These are phyloP conservation scores for Yamadazyma friedrichii DNA, from an alignment of 1,139 yeast genomes.

Conservation along the genomic window DNA sequence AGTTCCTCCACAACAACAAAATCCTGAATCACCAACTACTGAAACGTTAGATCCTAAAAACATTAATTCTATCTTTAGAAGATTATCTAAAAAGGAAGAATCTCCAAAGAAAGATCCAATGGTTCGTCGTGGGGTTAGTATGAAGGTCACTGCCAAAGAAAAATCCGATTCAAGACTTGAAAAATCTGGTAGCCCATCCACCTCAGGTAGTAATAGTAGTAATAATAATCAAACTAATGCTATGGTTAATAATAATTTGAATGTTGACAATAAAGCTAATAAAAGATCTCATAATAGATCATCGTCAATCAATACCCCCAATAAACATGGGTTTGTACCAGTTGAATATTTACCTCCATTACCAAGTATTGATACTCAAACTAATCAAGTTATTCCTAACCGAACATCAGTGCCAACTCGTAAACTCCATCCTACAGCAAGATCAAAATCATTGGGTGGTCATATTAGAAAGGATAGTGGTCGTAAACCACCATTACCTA, in stretches of 20 bases:
- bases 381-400: slow-evolving; percentile 21
- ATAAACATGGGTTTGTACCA: slow-evolving; percentile 44
- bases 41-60: slow-evolving; percentile 36
- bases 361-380: slow-evolving; percentile 38
- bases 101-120: slow-evolving; percentile 37
- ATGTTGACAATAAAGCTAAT: slow-evolving; percentile 1
- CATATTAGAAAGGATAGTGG: slow-evolving; percentile 60
- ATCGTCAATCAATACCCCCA: slow-evolving; percentile 24
- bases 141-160: slow-evolving; percentile 62
- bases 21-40: slow-evolving; percentile 23
- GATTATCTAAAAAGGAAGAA: slow-evolving; percentile 36
- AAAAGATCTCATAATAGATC: slow-evolving; percentile 28
- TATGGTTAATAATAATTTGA: slow-evolving; percentile 4
- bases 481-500: slow-evolving; percentile 51
- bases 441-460: slow-evolving; percentile 83
- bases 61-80: slow-evolving; percentile 38
- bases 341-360: slow-evolving; percentile 51
- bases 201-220: slow-evolving; percentile 8
- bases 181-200: slow-evolving; percentile 9
- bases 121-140: slow-evolving; percentile 62
- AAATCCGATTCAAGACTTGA: slow-evolving; percentile 24
- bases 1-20: slow-evolving; percentile 31
- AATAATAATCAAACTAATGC: background rate
- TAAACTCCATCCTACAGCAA: slow-evolving; percentile 72
- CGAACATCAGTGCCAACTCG: slow-evolving; percentile 15